Conservation (phyloP, 2,329 filamentous ascomycete genomes). For the Gnomoniopsis smithogilvyi region DNA sequence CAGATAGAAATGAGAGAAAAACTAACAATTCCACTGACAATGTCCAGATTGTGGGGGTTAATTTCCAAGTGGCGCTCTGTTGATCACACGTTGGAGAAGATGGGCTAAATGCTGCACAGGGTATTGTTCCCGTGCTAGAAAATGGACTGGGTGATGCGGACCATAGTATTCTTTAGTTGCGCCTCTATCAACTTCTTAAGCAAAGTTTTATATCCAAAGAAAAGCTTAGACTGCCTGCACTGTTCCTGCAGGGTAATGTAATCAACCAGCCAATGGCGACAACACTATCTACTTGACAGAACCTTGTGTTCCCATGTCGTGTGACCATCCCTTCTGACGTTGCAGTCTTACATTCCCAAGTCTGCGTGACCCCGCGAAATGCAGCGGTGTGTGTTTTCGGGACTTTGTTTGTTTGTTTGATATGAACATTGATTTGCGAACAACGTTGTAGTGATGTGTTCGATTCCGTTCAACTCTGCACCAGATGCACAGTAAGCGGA, state of each 20-base stretch:
- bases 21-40: not conserved
- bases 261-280: not conserved
- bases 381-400: not conserved
- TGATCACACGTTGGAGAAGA: not conserved
- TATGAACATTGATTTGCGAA: too few species aligned
- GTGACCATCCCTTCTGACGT: not conserved
- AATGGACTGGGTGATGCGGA: not conserved
- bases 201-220: not conserved
- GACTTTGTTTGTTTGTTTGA: too few species aligned
- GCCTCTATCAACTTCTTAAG: too few species aligned
- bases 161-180: not conserved
- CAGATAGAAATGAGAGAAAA: too few species aligned
- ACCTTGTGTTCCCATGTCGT: not conserved
- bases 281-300: not conserved
- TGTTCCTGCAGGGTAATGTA: not conserved
- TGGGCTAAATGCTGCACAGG: not conserved
- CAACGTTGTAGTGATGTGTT: too few species aligned
- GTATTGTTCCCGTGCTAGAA: not conserved
- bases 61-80: not conserved
- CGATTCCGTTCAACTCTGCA: too few species aligned
- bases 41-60: not conserved
- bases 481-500: too few species aligned
- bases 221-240: not conserved
- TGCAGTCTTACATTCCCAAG: not conserved
- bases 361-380: not conserved